Conservation (phyloP, 352 stramenopile genomes). For the Pythium scleroteichum region DNA sequence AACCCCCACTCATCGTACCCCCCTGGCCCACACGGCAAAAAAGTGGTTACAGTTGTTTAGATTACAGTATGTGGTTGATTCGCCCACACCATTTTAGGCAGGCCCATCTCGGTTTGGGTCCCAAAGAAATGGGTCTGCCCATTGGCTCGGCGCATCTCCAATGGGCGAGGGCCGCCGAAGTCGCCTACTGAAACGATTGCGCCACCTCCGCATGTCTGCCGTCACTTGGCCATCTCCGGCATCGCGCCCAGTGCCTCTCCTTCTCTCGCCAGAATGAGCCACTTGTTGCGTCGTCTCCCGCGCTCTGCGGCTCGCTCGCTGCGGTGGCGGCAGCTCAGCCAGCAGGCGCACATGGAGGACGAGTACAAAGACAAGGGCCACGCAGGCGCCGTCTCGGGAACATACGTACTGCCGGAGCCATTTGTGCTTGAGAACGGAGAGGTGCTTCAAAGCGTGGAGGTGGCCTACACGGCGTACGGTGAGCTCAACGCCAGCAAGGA, state of each 20-base stretch:
- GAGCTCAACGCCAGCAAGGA: conserved; percentile 81
- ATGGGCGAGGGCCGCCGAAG: neutral
- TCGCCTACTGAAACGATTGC: conserved; percentile 1
- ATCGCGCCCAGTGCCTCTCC: neutral
- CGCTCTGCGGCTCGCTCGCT: neutral
- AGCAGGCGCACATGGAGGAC: conserved; percentile 42
- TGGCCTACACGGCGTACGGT: conserved; percentile 96
- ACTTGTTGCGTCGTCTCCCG: conserved; percentile 9
- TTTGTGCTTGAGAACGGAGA: conserved; percentile 68
- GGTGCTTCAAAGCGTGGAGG: conserved; percentile 62
- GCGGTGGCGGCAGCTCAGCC: neutral
- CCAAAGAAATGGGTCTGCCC: neutral
- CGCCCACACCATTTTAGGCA: neutral
- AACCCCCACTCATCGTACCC: conserved; percentile 11
- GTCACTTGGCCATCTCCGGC: conserved; percentile 5
- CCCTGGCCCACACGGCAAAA: no score
- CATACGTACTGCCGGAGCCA: conserved; percentile 42
- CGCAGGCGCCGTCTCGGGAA: conserved; percentile 40
- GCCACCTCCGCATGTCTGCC: neutral
- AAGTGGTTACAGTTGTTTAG: no score
- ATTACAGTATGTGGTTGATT: conserved; percentile 3
- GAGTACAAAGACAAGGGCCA: conserved; percentile 63
- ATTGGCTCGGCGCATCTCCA: neutral
- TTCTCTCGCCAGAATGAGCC: conserved; percentile 13
- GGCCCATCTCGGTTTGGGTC: neutral